phyloP scores from a whole-genome alignment of 148 eudicot species.

The Rhododendron ovatum region DNA sequence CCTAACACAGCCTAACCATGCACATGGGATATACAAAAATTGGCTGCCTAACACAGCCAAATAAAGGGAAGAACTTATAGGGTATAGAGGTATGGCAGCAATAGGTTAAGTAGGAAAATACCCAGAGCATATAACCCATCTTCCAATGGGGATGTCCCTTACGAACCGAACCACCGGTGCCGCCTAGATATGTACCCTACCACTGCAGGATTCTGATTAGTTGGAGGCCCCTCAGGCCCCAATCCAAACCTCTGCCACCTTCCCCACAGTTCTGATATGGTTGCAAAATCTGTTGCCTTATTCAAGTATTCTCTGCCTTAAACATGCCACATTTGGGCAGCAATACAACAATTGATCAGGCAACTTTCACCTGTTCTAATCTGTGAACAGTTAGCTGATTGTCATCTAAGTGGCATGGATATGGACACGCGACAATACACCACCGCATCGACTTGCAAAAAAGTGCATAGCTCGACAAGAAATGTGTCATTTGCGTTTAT shows the following conservation, averaged over 20 bases:
- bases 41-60: not conserved
- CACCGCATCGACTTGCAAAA: not conserved
- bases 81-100: not conserved
- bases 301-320: not conserved
- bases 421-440: not conserved
- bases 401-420: not conserved
- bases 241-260: not conserved
- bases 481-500: not conserved
- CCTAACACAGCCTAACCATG: not conserved
- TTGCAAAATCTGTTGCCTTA: not conserved
- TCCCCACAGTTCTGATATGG: not conserved
- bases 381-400: not conserved
- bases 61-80: not conserved
- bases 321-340: not conserved
- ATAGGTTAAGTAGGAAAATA: constrained; percentile 5
- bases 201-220: not conserved
- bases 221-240: not conserved
- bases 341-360: not conserved
- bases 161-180: constrained; percentile 10
- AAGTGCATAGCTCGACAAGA: not conserved
- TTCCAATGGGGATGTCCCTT: constrained; percentile 12
- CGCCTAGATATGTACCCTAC: not conserved
- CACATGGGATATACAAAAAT: not conserved
- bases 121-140: not conserved
- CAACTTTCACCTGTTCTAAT: not conserved